Evolutionary conservation across 2,329 filamentous ascomycete species (phyloP), one percentile per base, ranked within the genome.

Genomic region (Ciborinia camelliae): DNA sequence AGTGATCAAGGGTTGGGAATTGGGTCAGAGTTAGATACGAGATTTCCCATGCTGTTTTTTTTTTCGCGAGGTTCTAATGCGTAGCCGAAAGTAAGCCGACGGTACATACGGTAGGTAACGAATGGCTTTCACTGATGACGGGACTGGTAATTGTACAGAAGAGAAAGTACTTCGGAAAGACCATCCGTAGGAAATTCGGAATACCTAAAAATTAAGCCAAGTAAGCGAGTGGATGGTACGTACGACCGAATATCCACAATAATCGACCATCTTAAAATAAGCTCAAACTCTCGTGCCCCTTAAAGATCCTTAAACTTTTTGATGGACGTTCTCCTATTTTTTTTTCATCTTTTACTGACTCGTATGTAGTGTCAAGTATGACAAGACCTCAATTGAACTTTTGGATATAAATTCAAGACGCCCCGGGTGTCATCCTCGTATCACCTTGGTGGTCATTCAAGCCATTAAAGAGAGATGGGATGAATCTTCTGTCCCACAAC

Each of bases 1-100:
- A 58, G 54, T 20, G 20, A 6, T 32, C 54, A 58, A 20, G 55
- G 30, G 47, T 45, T 41, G 15, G 53, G 53, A 55, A 41, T 54
- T 54, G 39, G 32, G 39, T 28, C 5, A 43, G 20, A 45, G 55
- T 12, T 26, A 47, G 55, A 59, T 59, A 59, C 55, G 55, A 59
- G 55, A 47, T 59, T 59, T 59, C 55, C n/a, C 41, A 59, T 43
- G 41, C 55, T 59, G 43, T 20, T 59, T 47, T 58, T 35, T 20
- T 59, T 47, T 58, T 35, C 10, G 55, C n/a, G 41, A 58, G 10
- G 18, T 58, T 47, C 41, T 58, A 26, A 58, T 58, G 23, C 52
- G 35, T 28, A 41, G 20, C 39, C 28, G 37, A 57, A 23, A 32
- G 20, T 32, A 32, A 3, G 15, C 48, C 48, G 53, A 45, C 20